Evolutionary conservation across 768 basidiomycete genomes (phyloP).

Genomic region (Mycena chlorophos): DNA sequence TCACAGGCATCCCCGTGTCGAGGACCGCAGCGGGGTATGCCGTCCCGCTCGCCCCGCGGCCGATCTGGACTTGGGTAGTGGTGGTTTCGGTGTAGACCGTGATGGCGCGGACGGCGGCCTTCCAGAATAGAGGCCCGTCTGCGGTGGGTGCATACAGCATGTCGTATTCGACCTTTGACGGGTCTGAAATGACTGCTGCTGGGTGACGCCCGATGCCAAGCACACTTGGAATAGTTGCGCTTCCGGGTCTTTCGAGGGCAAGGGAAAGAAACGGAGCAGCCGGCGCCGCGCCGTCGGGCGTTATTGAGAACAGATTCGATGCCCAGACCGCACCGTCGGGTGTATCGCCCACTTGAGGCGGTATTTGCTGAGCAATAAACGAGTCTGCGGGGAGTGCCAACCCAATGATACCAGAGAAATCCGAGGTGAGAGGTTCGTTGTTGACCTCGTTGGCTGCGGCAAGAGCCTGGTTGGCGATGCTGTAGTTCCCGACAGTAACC

Average conservation of each 20-base stretch:
- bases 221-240: constrained; percentile 51
- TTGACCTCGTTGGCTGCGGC: constrained; percentile 59
- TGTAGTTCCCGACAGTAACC: constrained; percentile 63
- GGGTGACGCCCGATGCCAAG: constrained; percentile 76
- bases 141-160: constrained; percentile 36
- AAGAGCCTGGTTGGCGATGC: constrained; percentile 66
- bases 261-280: constrained; percentile 66
- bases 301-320: constrained; percentile 72
- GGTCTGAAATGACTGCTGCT: constrained; percentile 48
- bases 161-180: constrained; percentile 52
- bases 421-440: constrained; percentile 55
- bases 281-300: constrained; percentile 53
- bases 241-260: constrained; percentile 68
- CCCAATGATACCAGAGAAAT: constrained; percentile 70
- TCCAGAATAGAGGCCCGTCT: constrained; percentile 62
- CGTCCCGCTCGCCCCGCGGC: constrained; percentile 30
- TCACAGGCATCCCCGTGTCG: constrained; percentile 70
- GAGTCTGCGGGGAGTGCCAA: constrained; percentile 75
- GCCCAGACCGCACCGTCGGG: constrained; percentile 68
- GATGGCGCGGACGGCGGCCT: constrained; percentile 54
- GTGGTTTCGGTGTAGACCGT: constrained; percentile 47
- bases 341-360: constrained; percentile 46
- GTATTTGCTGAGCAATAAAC: constrained; percentile 55
- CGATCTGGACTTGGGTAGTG: constrained; percentile 16
- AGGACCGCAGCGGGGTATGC: constrained; percentile 64